Percentiles rank a stretch among this genome's conserved stretches.
Conservation (phyloP, 1,139 yeast species). For the Blastobotrys arbuscula region DNA sequence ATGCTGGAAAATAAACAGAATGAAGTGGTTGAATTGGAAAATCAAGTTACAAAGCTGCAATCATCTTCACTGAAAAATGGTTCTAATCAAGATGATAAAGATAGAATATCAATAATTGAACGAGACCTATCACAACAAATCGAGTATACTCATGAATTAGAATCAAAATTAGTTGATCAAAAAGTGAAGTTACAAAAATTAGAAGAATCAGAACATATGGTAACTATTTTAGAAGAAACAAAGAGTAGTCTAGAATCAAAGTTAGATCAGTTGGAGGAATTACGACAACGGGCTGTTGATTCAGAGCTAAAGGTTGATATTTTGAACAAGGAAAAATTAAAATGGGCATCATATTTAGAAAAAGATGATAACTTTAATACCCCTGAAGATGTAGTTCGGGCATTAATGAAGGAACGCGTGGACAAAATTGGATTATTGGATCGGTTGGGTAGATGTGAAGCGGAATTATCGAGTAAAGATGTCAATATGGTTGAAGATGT, state of each 20-base stretch:
- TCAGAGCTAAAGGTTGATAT: constrained; percentile 50
- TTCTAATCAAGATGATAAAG: constrained; percentile 30
- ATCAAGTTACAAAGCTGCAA: constrained; percentile 19
- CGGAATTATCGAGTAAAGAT: constrained; percentile 28
- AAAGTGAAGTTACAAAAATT: constrained; percentile 42
- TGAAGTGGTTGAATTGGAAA: constrained; percentile 37
- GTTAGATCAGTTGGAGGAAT: constrained; percentile 39
- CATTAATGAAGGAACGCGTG: constrained; percentile 31
- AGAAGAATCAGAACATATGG: constrained; percentile 40
- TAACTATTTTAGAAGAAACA: constrained; percentile 50
- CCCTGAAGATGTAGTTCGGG: constrained; percentile 34
- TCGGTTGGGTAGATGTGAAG: constrained; percentile 32
- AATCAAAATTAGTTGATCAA: constrained; percentile 45
- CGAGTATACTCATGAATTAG: constrained; percentile 51
- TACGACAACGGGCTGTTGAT: constrained; percentile 46
- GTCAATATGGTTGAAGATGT: constrained; percentile 31
- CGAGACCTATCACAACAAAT: constrained; percentile 53
- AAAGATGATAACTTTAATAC: constrained; percentile 29
- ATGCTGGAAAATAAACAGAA: constrained; percentile 27
- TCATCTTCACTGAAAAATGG: constrained; percentile 17
- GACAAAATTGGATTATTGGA: constrained; percentile 32
- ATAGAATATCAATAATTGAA: constrained; percentile 28
- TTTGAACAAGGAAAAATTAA: constrained; percentile 41
- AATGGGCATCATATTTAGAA: constrained; percentile 33
- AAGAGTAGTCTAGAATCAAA: constrained; percentile 41